phyloP scores from a whole-genome alignment of 345 rosid genomes.

The Fremontodendron californicum region DNA sequence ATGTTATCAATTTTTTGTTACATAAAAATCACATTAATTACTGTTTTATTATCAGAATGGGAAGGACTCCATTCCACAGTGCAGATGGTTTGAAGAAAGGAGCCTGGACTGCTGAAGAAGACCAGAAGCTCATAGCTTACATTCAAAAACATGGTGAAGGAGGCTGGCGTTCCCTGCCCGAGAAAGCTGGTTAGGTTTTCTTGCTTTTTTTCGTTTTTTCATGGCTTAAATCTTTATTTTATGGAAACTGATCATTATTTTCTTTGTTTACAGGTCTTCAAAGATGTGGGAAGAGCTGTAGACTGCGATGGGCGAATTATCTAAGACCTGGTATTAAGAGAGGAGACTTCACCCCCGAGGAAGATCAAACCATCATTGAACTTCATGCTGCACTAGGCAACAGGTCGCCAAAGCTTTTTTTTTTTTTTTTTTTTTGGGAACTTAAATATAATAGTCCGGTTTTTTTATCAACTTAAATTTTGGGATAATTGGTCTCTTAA shows the following conservation, averaged over 20 bases:
- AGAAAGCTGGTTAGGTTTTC: slow-evolving; percentile 39
- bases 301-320: slow-evolving; percentile 51
- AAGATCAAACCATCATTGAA: slow-evolving; percentile 36
- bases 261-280: slow-evolving; percentile 48
- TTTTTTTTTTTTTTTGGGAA: no score
- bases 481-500: no score
- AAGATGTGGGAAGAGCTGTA: slow-evolving; percentile 52
- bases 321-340: slow-evolving; percentile 49
- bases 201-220: neutral
- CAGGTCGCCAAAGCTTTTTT: slow-evolving; percentile 13
- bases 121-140: slow-evolving; percentile 38
- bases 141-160: slow-evolving; percentile 45
- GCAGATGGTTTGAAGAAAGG: slow-evolving; percentile 43
- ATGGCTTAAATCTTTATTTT: neutral
- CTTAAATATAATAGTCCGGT: no score
- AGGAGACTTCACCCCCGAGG: slow-evolving; percentile 41
- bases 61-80: slow-evolving; percentile 29
- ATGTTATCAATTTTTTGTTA: no score
- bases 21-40: neutral
- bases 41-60: slow-evolving; percentile 28
- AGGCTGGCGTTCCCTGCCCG: slow-evolving; percentile 47
- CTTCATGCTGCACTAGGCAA: slow-evolving; percentile 48
- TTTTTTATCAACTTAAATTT: no score
- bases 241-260: no score
- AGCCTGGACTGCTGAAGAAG: slow-evolving; percentile 52